Evolutionary conservation across 768 basidiomycete genomes (phyloP).

Genomic region (Mycena amicta): DNA sequence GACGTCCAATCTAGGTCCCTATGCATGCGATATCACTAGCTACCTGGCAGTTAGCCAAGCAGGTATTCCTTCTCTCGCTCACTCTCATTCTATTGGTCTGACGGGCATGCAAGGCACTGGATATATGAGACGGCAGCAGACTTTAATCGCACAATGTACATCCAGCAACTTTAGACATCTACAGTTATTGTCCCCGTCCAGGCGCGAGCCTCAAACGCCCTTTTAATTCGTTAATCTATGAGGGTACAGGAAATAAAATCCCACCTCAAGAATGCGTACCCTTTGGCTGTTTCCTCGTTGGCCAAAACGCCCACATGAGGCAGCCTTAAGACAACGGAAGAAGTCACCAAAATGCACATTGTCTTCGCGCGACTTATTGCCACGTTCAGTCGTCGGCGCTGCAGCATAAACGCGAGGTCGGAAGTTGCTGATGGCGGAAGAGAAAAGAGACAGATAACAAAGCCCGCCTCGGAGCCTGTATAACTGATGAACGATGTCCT

Average conservation of each 20-base stretch:
- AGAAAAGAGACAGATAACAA: conserved; percentile 56
- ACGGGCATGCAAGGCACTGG: conserved; percentile 19
- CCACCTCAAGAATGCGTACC: conserved; percentile 46
- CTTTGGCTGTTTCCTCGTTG: conserved; percentile 47
- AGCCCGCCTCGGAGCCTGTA: conserved; percentile 52
- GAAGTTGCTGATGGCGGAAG: conserved; percentile 38
- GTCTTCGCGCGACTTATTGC: conserved; percentile 57
- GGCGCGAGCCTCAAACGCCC: conserved; percentile 51
- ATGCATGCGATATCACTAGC: conserved; percentile 30
- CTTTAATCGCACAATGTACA: not conserved
- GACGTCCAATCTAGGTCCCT: conserved; percentile 22
- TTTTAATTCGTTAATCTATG: not conserved
- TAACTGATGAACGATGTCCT: no score
- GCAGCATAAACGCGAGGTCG: conserved; percentile 47
- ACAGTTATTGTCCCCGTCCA: conserved; percentile 45
- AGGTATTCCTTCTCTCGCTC: not conserved
- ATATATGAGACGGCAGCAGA: not conserved
- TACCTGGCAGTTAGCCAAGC: conserved; percentile 25
- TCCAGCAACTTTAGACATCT: no score
- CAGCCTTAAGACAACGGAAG: conserved; percentile 46
- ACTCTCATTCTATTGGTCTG: no score
- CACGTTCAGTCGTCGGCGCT: conserved; percentile 52
- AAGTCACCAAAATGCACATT: conserved; percentile 50
- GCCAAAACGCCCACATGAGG: conserved; percentile 46
- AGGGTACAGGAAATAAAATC: not conserved